Conservation (phyloP, 352 stramenopile genomes). For the Phytophthora ramorum region DNA sequence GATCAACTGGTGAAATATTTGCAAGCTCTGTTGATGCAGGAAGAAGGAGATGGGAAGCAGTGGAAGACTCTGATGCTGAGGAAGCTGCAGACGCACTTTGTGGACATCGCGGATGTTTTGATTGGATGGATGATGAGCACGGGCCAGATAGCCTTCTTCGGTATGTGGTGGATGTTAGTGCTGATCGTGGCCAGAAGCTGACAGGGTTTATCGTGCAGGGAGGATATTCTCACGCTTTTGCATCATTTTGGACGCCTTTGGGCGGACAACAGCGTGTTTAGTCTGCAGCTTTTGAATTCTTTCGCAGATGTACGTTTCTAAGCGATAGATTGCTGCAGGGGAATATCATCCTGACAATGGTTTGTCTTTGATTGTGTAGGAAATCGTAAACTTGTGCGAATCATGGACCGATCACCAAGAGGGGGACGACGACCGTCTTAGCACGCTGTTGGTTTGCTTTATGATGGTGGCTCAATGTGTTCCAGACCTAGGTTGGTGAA, state of each 20-base stretch:
- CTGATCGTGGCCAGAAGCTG: background rate
- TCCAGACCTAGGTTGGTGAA: slow-evolving; percentile 49
- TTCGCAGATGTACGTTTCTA: slow-evolving; percentile 55
- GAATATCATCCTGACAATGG: background rate
- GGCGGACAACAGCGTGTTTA: slow-evolving; percentile 78
- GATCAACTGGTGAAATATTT: slow-evolving; percentile 45
- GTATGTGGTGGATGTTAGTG: slow-evolving; percentile 28
- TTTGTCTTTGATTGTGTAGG: slow-evolving; percentile 30
- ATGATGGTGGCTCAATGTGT: slow-evolving; percentile 63
- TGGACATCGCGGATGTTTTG: slow-evolving; percentile 73
- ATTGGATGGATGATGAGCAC: slow-evolving; percentile 74
- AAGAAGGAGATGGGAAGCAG: slow-evolving; percentile 18
- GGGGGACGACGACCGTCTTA: slow-evolving; percentile 42
- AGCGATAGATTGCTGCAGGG: background rate
- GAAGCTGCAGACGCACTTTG: slow-evolving; percentile 72
- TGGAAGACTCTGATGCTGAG: slow-evolving; percentile 42
- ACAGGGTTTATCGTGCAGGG: slow-evolving; percentile 25
- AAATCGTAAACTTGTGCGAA: slow-evolving; percentile 54
- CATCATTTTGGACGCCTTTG: slow-evolving; percentile 59
- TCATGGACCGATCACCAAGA: slow-evolving; percentile 28
- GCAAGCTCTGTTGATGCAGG: slow-evolving; percentile 33
- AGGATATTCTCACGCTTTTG: slow-evolving; percentile 58
- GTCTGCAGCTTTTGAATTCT: slow-evolving; percentile 63
- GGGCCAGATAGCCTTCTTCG: slow-evolving; percentile 37
- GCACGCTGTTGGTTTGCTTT: slow-evolving; percentile 57